Evolutionary conservation across 176 grass and related monocot species (phyloP).

Genomic region (Oryza australiensis): DNA sequence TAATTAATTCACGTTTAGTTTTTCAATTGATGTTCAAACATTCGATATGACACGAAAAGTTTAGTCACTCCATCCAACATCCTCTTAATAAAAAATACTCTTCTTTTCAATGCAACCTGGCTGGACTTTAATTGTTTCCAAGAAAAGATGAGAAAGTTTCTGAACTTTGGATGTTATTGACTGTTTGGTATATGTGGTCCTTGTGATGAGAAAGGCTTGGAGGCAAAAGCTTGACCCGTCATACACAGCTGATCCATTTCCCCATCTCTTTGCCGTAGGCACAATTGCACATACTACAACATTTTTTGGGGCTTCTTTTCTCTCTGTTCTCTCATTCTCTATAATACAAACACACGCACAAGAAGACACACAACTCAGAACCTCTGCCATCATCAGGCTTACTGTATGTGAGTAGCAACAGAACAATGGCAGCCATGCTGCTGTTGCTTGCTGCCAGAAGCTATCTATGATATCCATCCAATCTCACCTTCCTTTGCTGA

Average conservation of each 20-base stretch:
- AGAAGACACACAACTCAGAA: neutral
- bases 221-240: constrained; percentile 16
- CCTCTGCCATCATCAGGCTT: neutral
- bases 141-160: constrained; percentile 1
- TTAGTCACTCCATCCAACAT: too few relatives aligned
- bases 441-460: neutral
- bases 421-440: neutral
- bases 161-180: neutral
- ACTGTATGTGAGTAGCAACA: neutral
- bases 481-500: neutral
- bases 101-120: neutral
- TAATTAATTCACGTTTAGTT: too few relatives aligned
- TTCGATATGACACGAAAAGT: too few relatives aligned
- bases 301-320: neutral
- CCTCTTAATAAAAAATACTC: neutral
- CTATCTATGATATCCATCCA: neutral
- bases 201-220: constrained; percentile 8
- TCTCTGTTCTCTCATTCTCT: neutral
- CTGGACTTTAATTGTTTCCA: neutral
- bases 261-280: neutral
- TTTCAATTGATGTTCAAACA: too few relatives aligned
- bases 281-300: neutral
- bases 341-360: neutral
- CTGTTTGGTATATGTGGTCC: neutral
- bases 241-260: neutral